Percentiles rank a stretch among this genome's conserved stretches.
Evolutionary conservation across 2,329 filamentous ascomycete species (phyloP).

Genomic region (Paraconiothyrium sp.): DNA sequence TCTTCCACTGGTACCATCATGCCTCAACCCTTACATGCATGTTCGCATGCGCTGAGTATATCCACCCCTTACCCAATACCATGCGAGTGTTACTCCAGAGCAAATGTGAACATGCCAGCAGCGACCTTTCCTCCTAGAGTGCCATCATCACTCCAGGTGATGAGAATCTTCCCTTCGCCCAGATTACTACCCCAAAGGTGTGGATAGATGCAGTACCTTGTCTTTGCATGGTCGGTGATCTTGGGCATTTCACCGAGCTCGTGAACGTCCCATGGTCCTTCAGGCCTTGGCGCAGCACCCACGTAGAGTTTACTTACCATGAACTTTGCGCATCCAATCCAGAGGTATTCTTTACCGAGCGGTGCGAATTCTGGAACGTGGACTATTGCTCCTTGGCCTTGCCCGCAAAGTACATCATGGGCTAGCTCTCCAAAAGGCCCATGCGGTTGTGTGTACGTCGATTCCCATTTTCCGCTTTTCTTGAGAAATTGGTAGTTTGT

Average conservation of each 20-base stretch:
- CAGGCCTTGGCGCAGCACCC: conserved; percentile 20
- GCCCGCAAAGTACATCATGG: conserved; percentile 23
- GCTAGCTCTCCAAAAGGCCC: conserved; percentile 24
- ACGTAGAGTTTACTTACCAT: conserved; percentile 22
- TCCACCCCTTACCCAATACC: too few species aligned
- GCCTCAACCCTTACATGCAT: neutral
- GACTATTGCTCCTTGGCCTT: conserved; percentile 24
- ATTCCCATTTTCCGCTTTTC: conserved; percentile 21
- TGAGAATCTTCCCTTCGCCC: conserved; percentile 15
- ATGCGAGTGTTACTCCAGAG: neutral
- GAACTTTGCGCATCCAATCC: conserved; percentile 26
- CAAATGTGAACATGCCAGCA: conserved; percentile 16
- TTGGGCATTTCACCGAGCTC: conserved; percentile 22
- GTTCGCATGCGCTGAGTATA: too few species aligned
- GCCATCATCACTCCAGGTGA: conserved; percentile 26
- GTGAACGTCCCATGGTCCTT: conserved; percentile 25
- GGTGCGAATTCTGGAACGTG: conserved; percentile 20
- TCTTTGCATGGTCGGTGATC: conserved; percentile 15
- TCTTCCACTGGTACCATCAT: neutral
- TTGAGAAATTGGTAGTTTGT: conserved; percentile 19
- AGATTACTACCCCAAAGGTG: conserved; percentile 23
- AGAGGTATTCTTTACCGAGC: conserved; percentile 17
- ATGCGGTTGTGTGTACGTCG: conserved; percentile 14
- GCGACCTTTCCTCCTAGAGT: conserved; percentile 25
- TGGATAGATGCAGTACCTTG: conserved; percentile 25